Evolutionary conservation across 2,329 filamentous ascomycete species (phyloP).

Genomic region (Venturia pyrina): DNA sequence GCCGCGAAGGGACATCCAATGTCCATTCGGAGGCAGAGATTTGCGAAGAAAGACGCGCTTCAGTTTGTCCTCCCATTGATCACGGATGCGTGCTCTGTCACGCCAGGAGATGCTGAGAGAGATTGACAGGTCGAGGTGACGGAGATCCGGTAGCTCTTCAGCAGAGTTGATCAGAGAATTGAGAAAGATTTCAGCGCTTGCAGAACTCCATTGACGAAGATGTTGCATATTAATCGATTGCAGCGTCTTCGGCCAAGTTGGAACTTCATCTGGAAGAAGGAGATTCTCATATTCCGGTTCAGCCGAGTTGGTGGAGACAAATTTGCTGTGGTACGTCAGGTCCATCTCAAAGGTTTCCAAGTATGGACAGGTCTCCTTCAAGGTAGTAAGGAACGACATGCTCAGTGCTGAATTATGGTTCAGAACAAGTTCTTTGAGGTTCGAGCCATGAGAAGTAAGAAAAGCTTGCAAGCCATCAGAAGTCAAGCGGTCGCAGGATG

Average conservation of each 20-base stretch:
- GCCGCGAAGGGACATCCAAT: slow-evolving; percentile 33
- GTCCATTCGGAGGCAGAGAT: slow-evolving; percentile 32
- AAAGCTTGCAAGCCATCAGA: slow-evolving; percentile 57
- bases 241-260: slow-evolving; percentile 68
- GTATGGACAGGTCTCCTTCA: slow-evolving; percentile 59
- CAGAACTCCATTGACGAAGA: slow-evolving; percentile 62
- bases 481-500: slow-evolving; percentile 68
- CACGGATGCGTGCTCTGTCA: slow-evolving; percentile 67
- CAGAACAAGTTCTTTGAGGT: slow-evolving; percentile 58
- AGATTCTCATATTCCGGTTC: slow-evolving; percentile 65
- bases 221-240: slow-evolving; percentile 65
- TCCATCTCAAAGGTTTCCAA: slow-evolving; percentile 67
- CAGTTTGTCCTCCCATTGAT: slow-evolving; percentile 65
- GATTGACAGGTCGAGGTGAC: slow-evolving; percentile 61
- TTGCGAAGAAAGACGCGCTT: slow-evolving; percentile 54
- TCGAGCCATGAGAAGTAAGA: slow-evolving; percentile 54
- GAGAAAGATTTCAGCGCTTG: slow-evolving; percentile 67
- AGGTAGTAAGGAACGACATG: slow-evolving; percentile 58
- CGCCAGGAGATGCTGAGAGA: slow-evolving; percentile 75
- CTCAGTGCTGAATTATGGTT: slow-evolving; percentile 72
- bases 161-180: slow-evolving; percentile 67
- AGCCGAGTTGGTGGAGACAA: slow-evolving; percentile 57
- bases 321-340: slow-evolving; percentile 64
- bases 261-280: slow-evolving; percentile 52
- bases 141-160: slow-evolving; percentile 53